phyloP scores from a whole-genome alignment of 257 asterid species.

The Plantago elongata region DNA sequence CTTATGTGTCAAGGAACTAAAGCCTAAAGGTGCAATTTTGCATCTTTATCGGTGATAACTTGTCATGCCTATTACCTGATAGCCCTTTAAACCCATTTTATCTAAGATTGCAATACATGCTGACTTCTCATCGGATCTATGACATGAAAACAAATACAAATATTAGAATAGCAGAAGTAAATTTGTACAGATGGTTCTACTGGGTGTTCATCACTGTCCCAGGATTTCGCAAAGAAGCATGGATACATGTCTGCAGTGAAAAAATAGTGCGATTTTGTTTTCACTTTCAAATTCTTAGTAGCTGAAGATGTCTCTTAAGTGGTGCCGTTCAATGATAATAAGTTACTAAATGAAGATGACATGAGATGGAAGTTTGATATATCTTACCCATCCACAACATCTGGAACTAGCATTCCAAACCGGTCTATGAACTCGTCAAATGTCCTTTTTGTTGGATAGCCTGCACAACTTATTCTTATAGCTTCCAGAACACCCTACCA shows the following conservation, averaged over 20 bases:
- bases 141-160: conserved; percentile 7
- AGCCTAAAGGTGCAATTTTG: no score
- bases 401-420: conserved; percentile 84
- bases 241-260: no score
- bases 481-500: conserved; percentile 95
- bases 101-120: conserved; percentile 71
- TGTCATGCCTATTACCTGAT: conserved; percentile 51
- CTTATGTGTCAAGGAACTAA: no score
- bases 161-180: neutral
- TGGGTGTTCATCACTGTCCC: no score
- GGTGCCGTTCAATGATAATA: conserved; percentile 10
- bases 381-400: conserved; percentile 72
- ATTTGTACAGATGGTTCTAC: no score
- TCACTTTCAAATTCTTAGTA: neutral
- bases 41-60: neutral
- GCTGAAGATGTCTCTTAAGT: conserved; percentile 7
- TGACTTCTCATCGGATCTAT: conserved; percentile 79
- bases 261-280: no score
- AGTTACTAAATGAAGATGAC: conserved; percentile 14
- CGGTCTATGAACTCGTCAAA: conserved; percentile 94
- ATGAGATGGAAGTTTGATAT: conserved; percentile 17
- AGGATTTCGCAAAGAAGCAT: no score
- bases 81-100: conserved; percentile 81
- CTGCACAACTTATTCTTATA: conserved; percentile 94
- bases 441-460: conserved; percentile 90